These are phyloP conservation scores for Clavariopsis aquatica DNA, from an alignment of 495 filamentous ascomycete genomes.

Conservation along the genomic window DNA sequence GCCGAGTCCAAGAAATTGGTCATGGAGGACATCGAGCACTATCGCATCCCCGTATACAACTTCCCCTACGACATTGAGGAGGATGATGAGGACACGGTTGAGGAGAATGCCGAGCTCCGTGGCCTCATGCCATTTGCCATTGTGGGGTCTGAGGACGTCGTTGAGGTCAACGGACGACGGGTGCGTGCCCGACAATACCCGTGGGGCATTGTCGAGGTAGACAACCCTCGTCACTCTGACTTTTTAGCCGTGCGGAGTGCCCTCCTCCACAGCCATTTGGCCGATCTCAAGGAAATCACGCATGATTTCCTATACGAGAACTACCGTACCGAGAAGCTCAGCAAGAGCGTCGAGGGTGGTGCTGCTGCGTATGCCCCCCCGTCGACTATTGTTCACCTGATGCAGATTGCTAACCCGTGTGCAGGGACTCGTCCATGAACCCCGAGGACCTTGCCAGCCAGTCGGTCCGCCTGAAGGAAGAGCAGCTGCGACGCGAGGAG, in stretches of 20 bases:
- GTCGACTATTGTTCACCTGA: background rate
- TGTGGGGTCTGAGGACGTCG: slow-evolving; percentile 91
- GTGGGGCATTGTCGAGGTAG: slow-evolving; percentile 98
- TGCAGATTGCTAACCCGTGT: slow-evolving; percentile 45
- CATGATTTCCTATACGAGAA: slow-evolving; percentile 99
- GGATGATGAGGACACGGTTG: slow-evolving; percentile 98
- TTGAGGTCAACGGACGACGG: slow-evolving; percentile 89
- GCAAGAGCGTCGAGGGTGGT: slow-evolving; percentile 96
- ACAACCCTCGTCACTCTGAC: slow-evolving; percentile 98
- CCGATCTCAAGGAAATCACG: slow-evolving; percentile 98
- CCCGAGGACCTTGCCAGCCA: slow-evolving; percentile 95
- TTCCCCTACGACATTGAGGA: slow-evolving; percentile 99
- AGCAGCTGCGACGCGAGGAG: slow-evolving; percentile 97
- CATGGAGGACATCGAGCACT: slow-evolving; percentile 99
- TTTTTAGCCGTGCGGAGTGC: slow-evolving; percentile 97
- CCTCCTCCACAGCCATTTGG: slow-evolving; percentile 93
- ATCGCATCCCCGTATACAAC: slow-evolving; percentile 99
- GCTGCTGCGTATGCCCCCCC: slow-evolving; percentile 71
- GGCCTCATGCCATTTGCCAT: slow-evolving; percentile 99
- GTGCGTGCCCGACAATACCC: slow-evolving; percentile 96
- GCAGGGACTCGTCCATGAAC: slow-evolving; percentile 83
- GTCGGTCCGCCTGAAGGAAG: slow-evolving; percentile 97
- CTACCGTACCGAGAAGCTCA: slow-evolving; percentile 99
- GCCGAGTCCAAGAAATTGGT: slow-evolving; percentile 99
- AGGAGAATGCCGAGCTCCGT: slow-evolving; percentile 96